These are phyloP conservation scores for Quercus cerris DNA, from an alignment of 306 rosid species.

Conservation along the genomic window DNA sequence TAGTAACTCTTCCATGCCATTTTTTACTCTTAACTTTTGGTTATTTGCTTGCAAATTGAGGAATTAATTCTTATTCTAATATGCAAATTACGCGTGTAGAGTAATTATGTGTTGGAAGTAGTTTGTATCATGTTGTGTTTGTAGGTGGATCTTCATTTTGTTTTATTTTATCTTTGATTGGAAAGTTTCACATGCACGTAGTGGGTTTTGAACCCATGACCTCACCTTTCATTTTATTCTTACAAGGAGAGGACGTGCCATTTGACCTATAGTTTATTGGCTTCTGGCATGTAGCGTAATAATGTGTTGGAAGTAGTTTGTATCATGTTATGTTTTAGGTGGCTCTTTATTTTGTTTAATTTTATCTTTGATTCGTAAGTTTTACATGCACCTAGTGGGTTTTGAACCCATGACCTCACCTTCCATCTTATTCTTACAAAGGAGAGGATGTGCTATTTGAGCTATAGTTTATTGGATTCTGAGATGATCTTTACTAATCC, in stretches of 20 bases:
- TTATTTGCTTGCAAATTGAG: constrained; percentile 5
- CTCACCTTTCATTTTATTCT: no score
- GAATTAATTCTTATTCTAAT: constrained; percentile 3
- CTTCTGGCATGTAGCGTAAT: not conserved
- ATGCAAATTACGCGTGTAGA: not conserved
- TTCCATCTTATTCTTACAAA: no score
- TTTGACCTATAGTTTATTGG: no score
- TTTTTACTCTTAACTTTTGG: constrained; percentile 3
- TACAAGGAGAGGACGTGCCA: no score
- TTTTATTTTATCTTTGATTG: no score
- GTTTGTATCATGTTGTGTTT: not conserved
- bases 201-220: no score
- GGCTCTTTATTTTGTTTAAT: not conserved
- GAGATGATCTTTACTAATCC: not conserved
- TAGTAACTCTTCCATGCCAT: not conserved
- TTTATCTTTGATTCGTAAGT: no score
- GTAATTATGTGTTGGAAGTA: not conserved
- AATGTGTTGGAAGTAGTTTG: not conserved
- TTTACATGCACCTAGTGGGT: no score
- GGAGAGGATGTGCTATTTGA: no score
- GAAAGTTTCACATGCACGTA: no score
- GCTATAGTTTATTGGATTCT: not conserved
- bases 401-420: no score
- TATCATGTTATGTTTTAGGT: not conserved
- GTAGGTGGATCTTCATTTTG: not conserved